These are phyloP conservation scores for Euphorbia celastroides DNA, from an alignment of 441 rosid species.

Conservation along the genomic window DNA sequence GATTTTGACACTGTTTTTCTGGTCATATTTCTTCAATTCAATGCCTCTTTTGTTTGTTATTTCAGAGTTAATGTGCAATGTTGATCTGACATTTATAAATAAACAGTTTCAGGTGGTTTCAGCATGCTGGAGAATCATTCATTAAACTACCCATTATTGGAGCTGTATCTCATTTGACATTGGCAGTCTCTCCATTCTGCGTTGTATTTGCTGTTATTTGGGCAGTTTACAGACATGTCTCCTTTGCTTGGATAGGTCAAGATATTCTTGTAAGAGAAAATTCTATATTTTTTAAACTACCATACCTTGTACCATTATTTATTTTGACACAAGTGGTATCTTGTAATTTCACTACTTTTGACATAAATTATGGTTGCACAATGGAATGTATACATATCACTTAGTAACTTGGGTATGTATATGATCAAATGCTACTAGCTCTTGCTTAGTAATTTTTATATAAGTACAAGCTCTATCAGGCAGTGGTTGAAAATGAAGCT, in stretches of 20 bases:
- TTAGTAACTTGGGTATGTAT: too few species aligned
- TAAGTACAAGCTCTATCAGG: background rate
- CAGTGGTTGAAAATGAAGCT: background rate
- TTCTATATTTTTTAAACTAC: background rate
- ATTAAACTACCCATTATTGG: conserved; percentile 81
- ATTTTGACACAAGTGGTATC: too few species aligned
- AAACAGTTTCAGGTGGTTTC: conserved; percentile 76
- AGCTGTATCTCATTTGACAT: conserved; percentile 78
- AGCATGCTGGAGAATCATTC: conserved; percentile 62
- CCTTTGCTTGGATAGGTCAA: conserved; percentile 98
- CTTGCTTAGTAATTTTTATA: too few species aligned
- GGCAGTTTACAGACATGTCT: conserved; percentile 55
- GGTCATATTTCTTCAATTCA: background rate
- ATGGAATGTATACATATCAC: too few species aligned
- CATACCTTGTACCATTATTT: background rate
- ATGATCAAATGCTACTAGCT: too few species aligned
- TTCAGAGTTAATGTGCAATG: conserved; percentile 2
- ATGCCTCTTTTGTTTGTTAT: conserved; percentile 1
- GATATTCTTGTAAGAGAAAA: conserved; percentile 79
- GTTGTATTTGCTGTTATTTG: conserved; percentile 85
- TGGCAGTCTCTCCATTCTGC: conserved; percentile 93
- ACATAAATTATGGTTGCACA: background rate
- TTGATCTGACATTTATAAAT: conserved; percentile 39
- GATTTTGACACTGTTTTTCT: background rate
- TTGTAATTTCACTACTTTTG: background rate